Evolutionary conservation across 768 basidiomycete genomes (phyloP), one percentile per base, ranked within the genome.

Genomic region (Dacryopinax spathularia): DNA sequence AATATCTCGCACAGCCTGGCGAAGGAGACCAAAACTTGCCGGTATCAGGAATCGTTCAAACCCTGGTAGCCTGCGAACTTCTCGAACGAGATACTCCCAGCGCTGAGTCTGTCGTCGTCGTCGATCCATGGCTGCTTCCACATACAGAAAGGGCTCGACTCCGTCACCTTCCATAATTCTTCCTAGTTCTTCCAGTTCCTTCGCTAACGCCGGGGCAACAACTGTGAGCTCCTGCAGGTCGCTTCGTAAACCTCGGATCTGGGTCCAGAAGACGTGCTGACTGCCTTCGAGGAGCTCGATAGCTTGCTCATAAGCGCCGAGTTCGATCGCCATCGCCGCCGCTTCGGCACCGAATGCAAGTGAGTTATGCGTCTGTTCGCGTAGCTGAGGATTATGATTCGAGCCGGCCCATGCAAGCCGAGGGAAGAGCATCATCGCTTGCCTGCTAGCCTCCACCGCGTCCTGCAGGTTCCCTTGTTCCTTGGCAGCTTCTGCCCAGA

Each of bases 201-300:
- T 44, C 22, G 13, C 43, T 20, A 44, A 22, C 22, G 36, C 62
- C 13, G 62, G 37, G 4, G 36, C 36, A 29, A 33, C 62, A 1
- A 20, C 27, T 10, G 27, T 37, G 6, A 63, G 22, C 22, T 44
- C 36, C 15, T 63, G 36, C n/a, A 44, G 16, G 13, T 36, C 36
- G 4, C 16, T 60, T 10, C 62, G 33, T n/a, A 35, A 62, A 3
- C 31, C n/a, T 12, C 33, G 60, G 0, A 65, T 20, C 22, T 65
- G 62, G 6, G 62, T 22, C 39, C 39, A 63, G 15, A 65, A 36
- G 29, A 65, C 34, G 7, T 34, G 16, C 33, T 43, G 35, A 3
- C 63, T 35, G 16, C 43, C 36, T 22, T 65, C 64, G 18, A 63
- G 4, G 34, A 62, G 34, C 56, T 65, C 62, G 33, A 65, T 1